These are phyloP conservation scores for Fusarium torreyae DNA, from an alignment of 2,329 filamentous ascomycete species.

Conservation along the genomic window DNA sequence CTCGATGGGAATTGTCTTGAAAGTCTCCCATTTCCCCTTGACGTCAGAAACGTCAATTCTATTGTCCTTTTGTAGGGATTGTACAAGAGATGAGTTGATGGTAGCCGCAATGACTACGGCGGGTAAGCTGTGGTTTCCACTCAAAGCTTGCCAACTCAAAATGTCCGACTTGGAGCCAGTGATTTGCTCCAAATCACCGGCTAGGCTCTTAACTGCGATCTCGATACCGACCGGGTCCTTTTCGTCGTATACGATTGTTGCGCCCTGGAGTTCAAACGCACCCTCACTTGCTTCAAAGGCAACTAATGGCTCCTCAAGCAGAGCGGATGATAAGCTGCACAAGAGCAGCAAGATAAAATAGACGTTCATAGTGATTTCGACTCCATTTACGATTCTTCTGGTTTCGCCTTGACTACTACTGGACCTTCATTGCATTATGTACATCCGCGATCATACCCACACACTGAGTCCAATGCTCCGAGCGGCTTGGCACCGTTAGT, in stretches of 20 bases:
- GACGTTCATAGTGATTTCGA: neutral
- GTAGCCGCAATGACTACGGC: neutral
- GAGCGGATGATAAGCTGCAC: neutral
- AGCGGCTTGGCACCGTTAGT: neutral
- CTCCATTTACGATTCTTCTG: neutral
- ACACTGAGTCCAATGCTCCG: neutral
- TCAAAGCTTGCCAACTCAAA: neutral
- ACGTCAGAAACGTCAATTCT: constrained; percentile 66
- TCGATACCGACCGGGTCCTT: neutral
- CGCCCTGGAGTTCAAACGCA: neutral
- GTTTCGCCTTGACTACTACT: neutral
- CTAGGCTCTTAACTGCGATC: neutral
- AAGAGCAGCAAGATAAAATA: neutral
- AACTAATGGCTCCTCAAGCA: neutral
- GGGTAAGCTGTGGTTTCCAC: neutral
- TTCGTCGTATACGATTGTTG: neutral
- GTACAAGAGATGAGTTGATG: neutral
- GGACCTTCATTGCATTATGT: neutral
- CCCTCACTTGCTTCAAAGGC: neutral
- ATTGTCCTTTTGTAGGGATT: neutral
- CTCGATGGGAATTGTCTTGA: constrained; percentile 70
- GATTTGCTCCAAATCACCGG: neutral
- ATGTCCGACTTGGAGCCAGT: neutral
- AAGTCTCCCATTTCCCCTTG: constrained; percentile 78
- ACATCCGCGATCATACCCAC: neutral